Percentiles rank a stretch among this genome's conserved stretches.
Conservation (phyloP, 768 basidiomycete genomes). For the Rhodotorula diobovata region DNA sequence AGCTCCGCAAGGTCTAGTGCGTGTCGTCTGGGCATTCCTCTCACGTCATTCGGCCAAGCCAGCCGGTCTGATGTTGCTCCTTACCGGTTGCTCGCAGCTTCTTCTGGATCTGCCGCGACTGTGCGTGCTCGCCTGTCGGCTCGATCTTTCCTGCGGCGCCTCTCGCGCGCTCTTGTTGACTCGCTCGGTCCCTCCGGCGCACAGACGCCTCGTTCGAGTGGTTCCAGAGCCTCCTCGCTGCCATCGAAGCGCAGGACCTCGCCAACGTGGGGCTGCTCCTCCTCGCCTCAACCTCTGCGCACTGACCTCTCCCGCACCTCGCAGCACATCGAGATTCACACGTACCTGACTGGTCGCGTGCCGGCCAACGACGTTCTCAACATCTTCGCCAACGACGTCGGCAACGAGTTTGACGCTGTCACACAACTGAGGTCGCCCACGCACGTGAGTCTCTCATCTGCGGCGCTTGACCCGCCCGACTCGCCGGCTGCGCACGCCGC, state of each 20-base stretch:
- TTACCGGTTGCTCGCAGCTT: constrained; percentile 11
- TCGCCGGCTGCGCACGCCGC: too few species aligned
- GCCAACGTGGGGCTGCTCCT: constrained; percentile 51
- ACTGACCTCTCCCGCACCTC: not conserved
- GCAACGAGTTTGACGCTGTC: constrained; percentile 85
- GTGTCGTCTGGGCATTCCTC: not conserved
- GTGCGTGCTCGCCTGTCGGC: not conserved
- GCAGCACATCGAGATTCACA: constrained; percentile 67
- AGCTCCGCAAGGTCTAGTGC: constrained; percentile 68
- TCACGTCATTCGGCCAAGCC: too few species aligned
- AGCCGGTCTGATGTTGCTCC: too few species aligned
- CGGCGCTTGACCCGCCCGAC: constrained; percentile 50
- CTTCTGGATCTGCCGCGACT: constrained; percentile 42
- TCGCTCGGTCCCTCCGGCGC: not conserved
- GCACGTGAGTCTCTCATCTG: constrained; percentile 60
- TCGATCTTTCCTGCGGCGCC: not conserved
- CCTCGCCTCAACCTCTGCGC: not conserved
- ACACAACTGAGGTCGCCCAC: constrained; percentile 84
- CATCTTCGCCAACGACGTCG: constrained; percentile 72
- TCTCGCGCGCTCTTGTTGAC: not conserved
- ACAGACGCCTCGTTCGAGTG: constrained; percentile 41
- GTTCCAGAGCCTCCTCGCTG: constrained; percentile 87
- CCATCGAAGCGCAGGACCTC: constrained; percentile 87
- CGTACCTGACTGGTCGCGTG: constrained; percentile 80
- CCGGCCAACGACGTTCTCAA: constrained; percentile 91